These are phyloP conservation scores for Exophiala sp. DNA, from an alignment of 2,329 filamentous ascomycete species.

Conservation along the genomic window DNA sequence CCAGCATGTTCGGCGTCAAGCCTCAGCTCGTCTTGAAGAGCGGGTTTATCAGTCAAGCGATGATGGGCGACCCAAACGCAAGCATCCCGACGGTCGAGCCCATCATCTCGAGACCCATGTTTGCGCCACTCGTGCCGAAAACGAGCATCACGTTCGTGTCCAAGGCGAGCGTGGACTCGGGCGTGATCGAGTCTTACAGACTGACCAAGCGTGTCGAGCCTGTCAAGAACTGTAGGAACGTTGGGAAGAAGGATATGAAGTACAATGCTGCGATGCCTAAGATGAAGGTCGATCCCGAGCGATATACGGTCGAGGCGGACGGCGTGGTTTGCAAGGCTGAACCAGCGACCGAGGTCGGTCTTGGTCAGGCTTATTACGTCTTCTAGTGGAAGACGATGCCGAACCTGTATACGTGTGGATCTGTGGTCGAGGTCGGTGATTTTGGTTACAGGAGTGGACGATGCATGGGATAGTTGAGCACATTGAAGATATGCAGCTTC, in stretches of 20 bases:
- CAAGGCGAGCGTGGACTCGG: conserved; percentile 63
- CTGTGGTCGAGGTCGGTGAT: too few species aligned
- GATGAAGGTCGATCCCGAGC: conserved; percentile 91
- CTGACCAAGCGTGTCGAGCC: conserved; percentile 76
- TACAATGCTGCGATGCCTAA: conserved; percentile 77
- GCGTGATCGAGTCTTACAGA: conserved; percentile 66
- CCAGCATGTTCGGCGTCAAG: conserved; percentile 82
- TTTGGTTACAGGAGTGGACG: too few species aligned
- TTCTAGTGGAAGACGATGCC: conserved; percentile 48
- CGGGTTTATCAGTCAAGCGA: conserved; percentile 75
- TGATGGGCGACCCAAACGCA: conserved; percentile 82
- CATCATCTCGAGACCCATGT: conserved; percentile 80
- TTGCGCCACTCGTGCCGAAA: conserved; percentile 66
- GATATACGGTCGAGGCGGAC: conserved; percentile 82
- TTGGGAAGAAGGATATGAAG: conserved; percentile 86
- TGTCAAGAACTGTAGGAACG: conserved; percentile 69
- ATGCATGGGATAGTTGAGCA: too few species aligned
- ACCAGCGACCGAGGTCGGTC: conserved; percentile 66
- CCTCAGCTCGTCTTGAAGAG: conserved; percentile 79
- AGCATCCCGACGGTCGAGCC: conserved; percentile 88
- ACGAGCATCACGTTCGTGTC: conserved; percentile 83
- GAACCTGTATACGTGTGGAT: neutral
- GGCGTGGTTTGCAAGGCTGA: conserved; percentile 69
- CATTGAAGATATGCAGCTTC: too few species aligned
- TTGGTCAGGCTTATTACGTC: conserved; percentile 74